Conservation (phyloP, 1,284 basidiomycete genomes). For the Marasmius tenuissimus region DNA sequence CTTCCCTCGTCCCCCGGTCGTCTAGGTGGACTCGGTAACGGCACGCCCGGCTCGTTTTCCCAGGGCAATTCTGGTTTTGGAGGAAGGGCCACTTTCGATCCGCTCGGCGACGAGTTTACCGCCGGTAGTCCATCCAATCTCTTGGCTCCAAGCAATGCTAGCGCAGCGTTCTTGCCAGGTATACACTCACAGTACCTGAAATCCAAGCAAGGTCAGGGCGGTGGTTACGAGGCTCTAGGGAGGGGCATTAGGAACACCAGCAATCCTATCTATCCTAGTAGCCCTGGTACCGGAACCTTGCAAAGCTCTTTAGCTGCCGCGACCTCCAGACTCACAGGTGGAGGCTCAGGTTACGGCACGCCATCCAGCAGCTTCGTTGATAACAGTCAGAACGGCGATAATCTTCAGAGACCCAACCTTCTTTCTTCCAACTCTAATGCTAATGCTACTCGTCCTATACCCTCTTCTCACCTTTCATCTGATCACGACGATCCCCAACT, state of each 20-base stretch:
- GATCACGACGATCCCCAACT: background rate
- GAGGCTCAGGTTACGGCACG: slow-evolving; percentile 5
- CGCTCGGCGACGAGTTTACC: slow-evolving; percentile 5
- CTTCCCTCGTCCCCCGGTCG: slow-evolving; percentile 22
- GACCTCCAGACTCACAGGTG: background rate
- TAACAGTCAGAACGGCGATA: background rate
- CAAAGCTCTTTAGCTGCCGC: background rate
- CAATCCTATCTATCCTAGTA: slow-evolving; percentile 7
- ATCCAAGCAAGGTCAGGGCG: slow-evolving; percentile 43
- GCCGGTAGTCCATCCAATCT: slow-evolving; percentile 16
- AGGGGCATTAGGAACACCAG: slow-evolving; percentile 9
- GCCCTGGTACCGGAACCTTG: slow-evolving; percentile 5
- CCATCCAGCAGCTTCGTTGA: slow-evolving; percentile 2
- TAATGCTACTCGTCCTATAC: background rate
- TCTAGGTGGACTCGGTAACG: slow-evolving; percentile 16
- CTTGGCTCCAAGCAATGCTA: slow-evolving; percentile 68
- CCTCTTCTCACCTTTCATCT: background rate
- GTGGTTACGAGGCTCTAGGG: slow-evolving; percentile 3
- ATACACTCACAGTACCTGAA: slow-evolving; percentile 60
- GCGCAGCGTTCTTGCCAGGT: slow-evolving; percentile 74
- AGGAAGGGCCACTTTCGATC: slow-evolving; percentile 34
- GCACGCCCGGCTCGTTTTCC: slow-evolving; percentile 28
- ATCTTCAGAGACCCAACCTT: background rate
- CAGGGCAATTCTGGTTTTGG: slow-evolving; percentile 16
- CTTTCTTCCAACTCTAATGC: background rate